These are phyloP conservation scores for Staphylotrichum tortipilum DNA, from an alignment of 495 filamentous ascomycete species.

Conservation along the genomic window DNA sequence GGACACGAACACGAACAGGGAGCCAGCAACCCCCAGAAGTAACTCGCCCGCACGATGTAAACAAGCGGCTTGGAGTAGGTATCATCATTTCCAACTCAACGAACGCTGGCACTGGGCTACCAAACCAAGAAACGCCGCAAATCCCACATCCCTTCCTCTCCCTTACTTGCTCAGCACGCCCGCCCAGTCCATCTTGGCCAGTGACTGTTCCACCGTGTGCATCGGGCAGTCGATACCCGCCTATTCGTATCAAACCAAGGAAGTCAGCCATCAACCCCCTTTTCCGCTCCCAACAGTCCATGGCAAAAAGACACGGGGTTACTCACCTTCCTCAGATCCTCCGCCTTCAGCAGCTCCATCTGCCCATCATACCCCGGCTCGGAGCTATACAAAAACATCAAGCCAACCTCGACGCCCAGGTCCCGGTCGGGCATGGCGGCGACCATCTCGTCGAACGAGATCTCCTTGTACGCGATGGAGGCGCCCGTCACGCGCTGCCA, in stretches of 20 bases:
- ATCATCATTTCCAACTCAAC: too few species aligned
- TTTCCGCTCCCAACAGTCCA: too few species aligned
- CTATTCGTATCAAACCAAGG: slow-evolving; percentile 1
- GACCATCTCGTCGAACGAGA: slow-evolving; percentile 31
- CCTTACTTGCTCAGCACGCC: neutral
- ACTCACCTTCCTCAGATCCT: slow-evolving; percentile 34
- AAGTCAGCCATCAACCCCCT: neutral
- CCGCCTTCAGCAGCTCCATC: slow-evolving; percentile 28
- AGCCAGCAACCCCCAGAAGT: too few species aligned
- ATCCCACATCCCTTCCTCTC: too few species aligned
- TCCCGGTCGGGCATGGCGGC: slow-evolving; percentile 21
- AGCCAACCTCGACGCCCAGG: slow-evolving; percentile 27
- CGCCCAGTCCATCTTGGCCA: slow-evolving; percentile 16
- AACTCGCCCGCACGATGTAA: too few species aligned
- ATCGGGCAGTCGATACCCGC: slow-evolving; percentile 30
- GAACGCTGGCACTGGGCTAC: too few species aligned
- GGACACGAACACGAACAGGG: too few species aligned
- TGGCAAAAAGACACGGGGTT: neutral
- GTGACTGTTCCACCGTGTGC: slow-evolving; percentile 22
- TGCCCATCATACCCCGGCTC: slow-evolving; percentile 35
- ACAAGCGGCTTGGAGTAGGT: too few species aligned
- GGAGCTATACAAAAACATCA: slow-evolving; percentile 33
- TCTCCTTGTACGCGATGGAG: slow-evolving; percentile 24
- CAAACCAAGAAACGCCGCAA: too few species aligned
- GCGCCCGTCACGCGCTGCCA: slow-evolving; percentile 26